Conservation (phyloP, 805 yeast species). For the Kurtzmaniella cleridarum region DNA sequence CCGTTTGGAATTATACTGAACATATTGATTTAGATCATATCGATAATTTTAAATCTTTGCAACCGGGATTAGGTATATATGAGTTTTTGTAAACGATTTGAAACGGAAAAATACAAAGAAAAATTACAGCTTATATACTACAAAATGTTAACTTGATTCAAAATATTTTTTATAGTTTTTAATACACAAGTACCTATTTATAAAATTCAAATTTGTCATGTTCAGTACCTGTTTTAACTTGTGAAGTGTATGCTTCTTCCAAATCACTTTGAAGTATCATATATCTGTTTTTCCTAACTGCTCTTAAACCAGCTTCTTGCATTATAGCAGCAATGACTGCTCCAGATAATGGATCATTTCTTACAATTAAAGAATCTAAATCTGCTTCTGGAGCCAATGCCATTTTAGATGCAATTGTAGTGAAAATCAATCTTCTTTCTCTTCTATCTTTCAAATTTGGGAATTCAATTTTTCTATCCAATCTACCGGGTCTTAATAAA, state of each 20-base stretch:
- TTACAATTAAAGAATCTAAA: conserved; percentile 85
- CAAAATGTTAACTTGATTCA: conserved; percentile 1
- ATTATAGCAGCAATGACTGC: conserved; percentile 95
- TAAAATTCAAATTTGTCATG: conserved; percentile 97
- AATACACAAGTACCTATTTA: conserved; percentile 40
- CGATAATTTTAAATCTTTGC: conserved; percentile 47
- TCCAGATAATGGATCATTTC: conserved; percentile 96
- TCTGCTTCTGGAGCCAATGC: conserved; percentile 97
- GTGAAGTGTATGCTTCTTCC: conserved; percentile 96
- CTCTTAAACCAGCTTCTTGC: conserved; percentile 99
- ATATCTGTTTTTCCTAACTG: conserved; percentile 96
- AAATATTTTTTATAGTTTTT: not conserved
- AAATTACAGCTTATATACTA: conserved; percentile 1
- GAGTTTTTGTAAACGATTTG: conserved; percentile 19
- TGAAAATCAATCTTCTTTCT: conserved; percentile 93
- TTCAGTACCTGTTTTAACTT: conserved; percentile 92
- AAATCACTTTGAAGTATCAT: conserved; percentile 93
- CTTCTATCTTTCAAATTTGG: conserved; percentile 95
- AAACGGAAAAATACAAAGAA: conserved; percentile 1
- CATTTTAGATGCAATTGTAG: conserved; percentile 96
- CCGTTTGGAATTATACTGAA: conserved; percentile 26
- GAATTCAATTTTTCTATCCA: conserved; percentile 96
- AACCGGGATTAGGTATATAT: conserved; percentile 64
- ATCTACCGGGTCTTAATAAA: conserved; percentile 93
- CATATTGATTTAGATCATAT: conserved; percentile 77